Conservation (phyloP, 352 stramenopile genomes). For the Phytophthora nicotianae region DNA sequence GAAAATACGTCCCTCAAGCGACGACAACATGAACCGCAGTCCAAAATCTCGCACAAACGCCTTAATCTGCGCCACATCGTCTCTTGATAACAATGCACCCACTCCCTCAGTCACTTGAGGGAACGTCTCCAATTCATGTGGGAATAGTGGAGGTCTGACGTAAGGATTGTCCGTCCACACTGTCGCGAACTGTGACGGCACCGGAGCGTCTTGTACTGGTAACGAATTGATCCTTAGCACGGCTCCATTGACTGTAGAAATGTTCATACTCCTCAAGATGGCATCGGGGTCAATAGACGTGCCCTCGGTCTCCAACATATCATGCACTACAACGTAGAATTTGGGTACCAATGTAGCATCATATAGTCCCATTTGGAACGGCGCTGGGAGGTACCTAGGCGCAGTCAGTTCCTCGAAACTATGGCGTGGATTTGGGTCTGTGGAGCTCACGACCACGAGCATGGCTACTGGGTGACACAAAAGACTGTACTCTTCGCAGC, state of each 20-base stretch:
- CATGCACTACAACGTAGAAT: slow-evolving; percentile 91
- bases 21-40: slow-evolving; percentile 76
- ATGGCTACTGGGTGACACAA: slow-evolving; percentile 76
- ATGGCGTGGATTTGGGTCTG: slow-evolving; percentile 77
- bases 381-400: slow-evolving; percentile 49
- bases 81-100: slow-evolving; percentile 59
- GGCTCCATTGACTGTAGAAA: slow-evolving; percentile 48
- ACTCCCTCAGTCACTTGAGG: slow-evolving; percentile 33
- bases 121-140: slow-evolving; percentile 37
- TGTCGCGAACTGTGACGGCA: slow-evolving; percentile 37
- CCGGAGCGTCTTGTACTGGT: slow-evolving; percentile 29
- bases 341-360: slow-evolving; percentile 77
- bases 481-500: slow-evolving; percentile 82
- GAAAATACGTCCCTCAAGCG: slow-evolving; percentile 83
- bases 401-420: slow-evolving; percentile 72
- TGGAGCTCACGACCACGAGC: slow-evolving; percentile 82
- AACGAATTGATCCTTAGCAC: slow-evolving; percentile 80
- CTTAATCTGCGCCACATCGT: slow-evolving; percentile 69
- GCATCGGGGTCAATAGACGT: slow-evolving; percentile 81
- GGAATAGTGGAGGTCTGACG: slow-evolving; percentile 61
- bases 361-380: slow-evolving; percentile 81
- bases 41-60: slow-evolving; percentile 83
- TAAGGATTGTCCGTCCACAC: slow-evolving; percentile 66
- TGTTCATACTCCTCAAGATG: slow-evolving; percentile 75
- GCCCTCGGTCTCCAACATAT: slow-evolving; percentile 74